Evolutionary conservation across 306 rosid species (phyloP).

Genomic region (Dalbergia cochinchinensis): DNA sequence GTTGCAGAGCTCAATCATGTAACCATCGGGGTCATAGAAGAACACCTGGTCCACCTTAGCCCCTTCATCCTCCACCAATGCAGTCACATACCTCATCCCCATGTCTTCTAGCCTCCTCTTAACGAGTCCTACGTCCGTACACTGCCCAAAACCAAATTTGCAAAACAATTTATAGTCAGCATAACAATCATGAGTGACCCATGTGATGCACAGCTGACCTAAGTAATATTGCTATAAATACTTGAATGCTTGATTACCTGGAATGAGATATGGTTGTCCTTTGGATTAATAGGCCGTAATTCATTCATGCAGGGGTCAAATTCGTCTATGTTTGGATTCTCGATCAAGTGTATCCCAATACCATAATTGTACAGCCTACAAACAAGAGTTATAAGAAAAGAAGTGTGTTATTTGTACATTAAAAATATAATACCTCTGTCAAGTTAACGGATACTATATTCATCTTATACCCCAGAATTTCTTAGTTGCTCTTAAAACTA

Average conservation of each 20-base stretch:
- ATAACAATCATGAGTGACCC: neutral
- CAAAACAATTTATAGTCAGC: neutral
- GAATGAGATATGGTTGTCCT: conserved; percentile 86
- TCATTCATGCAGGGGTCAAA: conserved; percentile 52
- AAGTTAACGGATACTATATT: too few relatives aligned
- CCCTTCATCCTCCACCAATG: conserved; percentile 74
- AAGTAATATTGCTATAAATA: too few relatives aligned
- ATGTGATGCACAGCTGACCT: neutral
- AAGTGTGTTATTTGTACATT: too few relatives aligned
- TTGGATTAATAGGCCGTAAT: conserved; percentile 71
- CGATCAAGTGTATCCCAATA: conserved; percentile 84
- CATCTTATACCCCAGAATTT: too few relatives aligned
- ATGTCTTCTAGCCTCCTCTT: conserved; percentile 75
- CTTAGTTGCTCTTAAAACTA: too few relatives aligned
- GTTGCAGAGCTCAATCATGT: conserved; percentile 83
- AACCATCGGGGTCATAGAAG: conserved; percentile 90
- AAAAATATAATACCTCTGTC: too few relatives aligned
- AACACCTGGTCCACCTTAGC: conserved; percentile 75
- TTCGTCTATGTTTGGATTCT: conserved; percentile 68
- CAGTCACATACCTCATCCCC: conserved; percentile 80
- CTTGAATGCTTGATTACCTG: conserved; percentile 53
- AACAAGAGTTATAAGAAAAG: too few relatives aligned
- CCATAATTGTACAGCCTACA: conserved; percentile 81
- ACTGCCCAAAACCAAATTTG: conserved; percentile 52
- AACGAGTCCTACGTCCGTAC: conserved; percentile 80